A percentile compares a stretch with the other conserved stretches of the same genome.
These are phyloP conservation scores for Bocquillonia castaneifolia DNA, from an alignment of 441 rosid genomes.

Conservation along the genomic window DNA sequence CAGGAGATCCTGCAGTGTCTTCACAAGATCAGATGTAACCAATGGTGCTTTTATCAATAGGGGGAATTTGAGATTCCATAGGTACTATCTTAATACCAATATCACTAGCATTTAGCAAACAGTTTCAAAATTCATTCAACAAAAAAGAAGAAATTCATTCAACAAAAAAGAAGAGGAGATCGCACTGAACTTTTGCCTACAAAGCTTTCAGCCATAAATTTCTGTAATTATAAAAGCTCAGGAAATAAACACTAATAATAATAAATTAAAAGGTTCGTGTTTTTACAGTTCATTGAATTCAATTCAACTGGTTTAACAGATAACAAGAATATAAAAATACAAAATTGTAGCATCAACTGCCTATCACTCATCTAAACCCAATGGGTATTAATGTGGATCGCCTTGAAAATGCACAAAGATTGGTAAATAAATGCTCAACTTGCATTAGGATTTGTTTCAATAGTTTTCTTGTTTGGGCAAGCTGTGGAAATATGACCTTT, in stretches of 20 bases:
- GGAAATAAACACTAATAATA: neutral
- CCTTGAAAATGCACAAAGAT: neutral
- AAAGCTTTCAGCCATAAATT: neutral
- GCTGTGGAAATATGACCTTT: constrained; percentile 76
- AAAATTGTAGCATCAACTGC: constrained; percentile 10
- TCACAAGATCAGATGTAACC: neutral
- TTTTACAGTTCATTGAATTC: neutral
- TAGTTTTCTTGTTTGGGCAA: constrained; percentile 58
- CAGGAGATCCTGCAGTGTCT: neutral
- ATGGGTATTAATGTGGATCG: neutral
- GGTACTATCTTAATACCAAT: neutral
- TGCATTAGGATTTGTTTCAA: constrained; percentile 28
- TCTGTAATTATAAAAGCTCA: neutral
- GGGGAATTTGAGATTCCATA: neutral
- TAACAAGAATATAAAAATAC: constrained; percentile 10
- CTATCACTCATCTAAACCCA: neutral
- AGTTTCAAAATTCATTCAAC: too few species aligned
- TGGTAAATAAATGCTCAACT: constrained; percentile 18
- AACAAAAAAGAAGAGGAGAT: too few species aligned
- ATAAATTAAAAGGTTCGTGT: neutral
- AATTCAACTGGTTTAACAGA: constrained; percentile 12
- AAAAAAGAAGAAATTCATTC: too few species aligned
- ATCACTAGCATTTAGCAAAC: neutral
- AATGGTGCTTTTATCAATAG: neutral
- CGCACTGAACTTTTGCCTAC: neutral